phyloP scores from a whole-genome alignment of 306 rosid species.

The Fagus sylvatica region DNA sequence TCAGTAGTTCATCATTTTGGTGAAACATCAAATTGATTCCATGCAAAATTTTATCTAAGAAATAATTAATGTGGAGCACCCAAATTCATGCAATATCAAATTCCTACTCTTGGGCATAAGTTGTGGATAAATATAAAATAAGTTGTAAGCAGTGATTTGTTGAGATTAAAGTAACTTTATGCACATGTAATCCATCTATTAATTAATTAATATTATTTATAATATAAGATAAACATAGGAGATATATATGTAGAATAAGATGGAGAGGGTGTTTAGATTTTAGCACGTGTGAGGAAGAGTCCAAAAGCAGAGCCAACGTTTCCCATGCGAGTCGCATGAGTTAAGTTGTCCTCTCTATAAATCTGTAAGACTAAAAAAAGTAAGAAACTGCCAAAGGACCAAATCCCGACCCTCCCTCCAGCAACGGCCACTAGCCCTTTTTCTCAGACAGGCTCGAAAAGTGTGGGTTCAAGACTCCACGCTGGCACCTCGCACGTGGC shows the following conservation, averaged over 20 bases:
- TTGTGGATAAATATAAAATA: too few relatives aligned
- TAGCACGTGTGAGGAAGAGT: conserved; percentile 36
- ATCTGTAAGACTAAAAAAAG: background rate
- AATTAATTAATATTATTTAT: too few relatives aligned
- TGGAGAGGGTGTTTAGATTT: background rate
- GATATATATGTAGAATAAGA: background rate
- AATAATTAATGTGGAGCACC: too few relatives aligned
- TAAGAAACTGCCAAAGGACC: conserved; percentile 49
- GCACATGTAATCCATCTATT: too few relatives aligned
- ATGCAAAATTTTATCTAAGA: too few relatives aligned
- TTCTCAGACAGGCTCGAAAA: background rate
- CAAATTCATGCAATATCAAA: too few relatives aligned
- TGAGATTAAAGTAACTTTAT: too few relatives aligned
- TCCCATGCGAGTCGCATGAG: conserved; percentile 40
- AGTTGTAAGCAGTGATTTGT: too few relatives aligned
- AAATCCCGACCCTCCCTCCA: conserved; percentile 24
- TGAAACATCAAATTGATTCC: too few relatives aligned
- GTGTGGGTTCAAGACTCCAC: conserved; percentile 47
- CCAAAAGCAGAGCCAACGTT: conserved; percentile 30
- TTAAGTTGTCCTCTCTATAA: conserved; percentile 19
- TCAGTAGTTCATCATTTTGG: too few relatives aligned
- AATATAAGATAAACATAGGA: too few relatives aligned
- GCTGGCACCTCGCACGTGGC: conserved; percentile 67
- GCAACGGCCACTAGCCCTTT: conserved; percentile 10
- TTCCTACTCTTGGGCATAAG: too few relatives aligned